Evolutionary conservation across 768 basidiomycete genomes (phyloP), one percentile per base, ranked within the genome.

Genomic region (Suillus discolor): DNA sequence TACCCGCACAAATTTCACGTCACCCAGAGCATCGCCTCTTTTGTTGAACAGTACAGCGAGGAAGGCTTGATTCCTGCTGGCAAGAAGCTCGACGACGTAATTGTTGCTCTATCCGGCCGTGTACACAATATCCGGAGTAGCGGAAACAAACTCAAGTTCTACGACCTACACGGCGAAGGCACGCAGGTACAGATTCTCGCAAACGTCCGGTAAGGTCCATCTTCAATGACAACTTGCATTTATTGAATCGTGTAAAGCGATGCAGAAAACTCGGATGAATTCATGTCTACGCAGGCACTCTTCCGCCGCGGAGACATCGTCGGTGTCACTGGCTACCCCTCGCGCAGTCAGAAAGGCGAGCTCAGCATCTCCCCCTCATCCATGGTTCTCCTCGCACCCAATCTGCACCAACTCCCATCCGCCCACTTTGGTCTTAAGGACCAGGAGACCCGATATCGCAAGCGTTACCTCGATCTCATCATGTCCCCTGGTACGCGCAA

Each of bases 1-100:
- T 99, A 99, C 82, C 97, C 97, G 8, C 97, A 99, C 89, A 99
- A 99, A 87, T 99, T 99, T 81, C 78, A 97, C 70, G 96, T 98
- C 25, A 82, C 90, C 64, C 82, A 79, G 67, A 94, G 93, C 9
- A 82, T 99, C 73, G 80, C 87, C 3, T 73, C 80, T 6, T 99
- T 89, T 79, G 85, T 99, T 76, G 76, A 83, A 6, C 78, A 84
- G 63, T 99, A 93, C 72, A 91, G 92, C 34, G 28, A 71, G 9
- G 91, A 93, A 60, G 92, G 90, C 62, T 84, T 86, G 77, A 87
- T 97, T 66, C 71, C 82, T 4, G 69, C 88, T 28, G 93, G 92
- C 28, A 79, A 82, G 72, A 90, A 89, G 81, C 80, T 93, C 2
- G 84, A 89, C 11, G 81, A 78, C 5, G 77, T 77, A 5, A 79